These are phyloP conservation scores for Chondrus crispus DNA, from an alignment of 23 red algal species.

Conservation along the genomic window DNA sequence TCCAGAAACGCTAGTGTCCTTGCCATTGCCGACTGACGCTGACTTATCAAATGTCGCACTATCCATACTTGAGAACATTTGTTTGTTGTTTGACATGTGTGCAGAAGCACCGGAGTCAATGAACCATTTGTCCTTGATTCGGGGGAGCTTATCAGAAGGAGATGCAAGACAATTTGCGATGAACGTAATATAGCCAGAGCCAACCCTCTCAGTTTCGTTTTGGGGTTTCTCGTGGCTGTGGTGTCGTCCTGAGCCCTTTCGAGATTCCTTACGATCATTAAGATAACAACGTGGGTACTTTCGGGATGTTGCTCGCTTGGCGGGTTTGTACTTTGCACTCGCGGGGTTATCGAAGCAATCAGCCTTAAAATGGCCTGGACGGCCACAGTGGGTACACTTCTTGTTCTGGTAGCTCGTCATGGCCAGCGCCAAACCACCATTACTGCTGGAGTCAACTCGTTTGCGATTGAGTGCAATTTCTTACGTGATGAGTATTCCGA, in stretches of 20 bases:
- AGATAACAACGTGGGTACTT: too few relatives aligned
- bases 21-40: not conserved
- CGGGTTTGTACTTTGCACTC: not conserved
- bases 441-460: too few relatives aligned
- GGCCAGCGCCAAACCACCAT: too few relatives aligned
- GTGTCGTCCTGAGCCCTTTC: not conserved
- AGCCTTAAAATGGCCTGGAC: not conserved
- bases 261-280: not conserved
- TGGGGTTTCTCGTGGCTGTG: not conserved
- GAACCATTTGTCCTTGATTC: not conserved
- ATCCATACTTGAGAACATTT: not conserved
- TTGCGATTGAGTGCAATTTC: not conserved
- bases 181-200: not conserved
- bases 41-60: not conserved
- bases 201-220: not conserved
- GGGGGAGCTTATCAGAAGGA: not conserved
- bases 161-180: not conserved
- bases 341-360: conserved; percentile 42
- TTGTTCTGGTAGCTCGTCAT: too few relatives aligned
- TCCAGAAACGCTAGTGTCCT: not conserved
- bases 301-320: too few relatives aligned
- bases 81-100: not conserved
- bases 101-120: not conserved
- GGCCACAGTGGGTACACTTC: conserved; percentile 12
- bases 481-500: not conserved